Percentiles rank a stretch among this genome's conserved stretches.
Evolutionary conservation across 192 early-diverging fungal genomes (phyloP).

Genomic region (Gorgonomyces haynaldii): DNA sequence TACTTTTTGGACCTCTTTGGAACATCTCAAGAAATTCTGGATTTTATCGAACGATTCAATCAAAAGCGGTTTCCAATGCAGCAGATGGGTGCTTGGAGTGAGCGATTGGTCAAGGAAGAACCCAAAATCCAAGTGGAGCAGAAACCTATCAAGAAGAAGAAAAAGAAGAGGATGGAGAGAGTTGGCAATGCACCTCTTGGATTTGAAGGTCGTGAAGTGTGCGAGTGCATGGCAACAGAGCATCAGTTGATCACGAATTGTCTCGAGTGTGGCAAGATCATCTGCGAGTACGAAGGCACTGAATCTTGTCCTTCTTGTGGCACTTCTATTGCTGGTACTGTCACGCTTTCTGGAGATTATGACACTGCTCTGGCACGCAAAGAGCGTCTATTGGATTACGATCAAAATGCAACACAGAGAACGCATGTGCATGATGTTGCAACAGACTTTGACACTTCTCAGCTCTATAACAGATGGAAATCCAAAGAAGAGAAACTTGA

Average conservation of each 20-base stretch:
- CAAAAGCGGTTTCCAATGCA: no score
- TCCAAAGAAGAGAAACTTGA: not conserved
- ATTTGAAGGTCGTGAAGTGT: not conserved
- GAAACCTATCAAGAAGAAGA: not conserved
- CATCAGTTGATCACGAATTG: conserved; percentile 2
- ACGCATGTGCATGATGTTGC: not conserved
- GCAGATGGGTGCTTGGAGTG: no score
- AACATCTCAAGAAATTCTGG: no score
- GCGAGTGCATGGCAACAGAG: conserved; percentile 5
- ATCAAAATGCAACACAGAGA: conserved; percentile 1
- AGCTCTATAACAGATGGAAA: not conserved
- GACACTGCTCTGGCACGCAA: not conserved
- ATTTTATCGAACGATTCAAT: no score
- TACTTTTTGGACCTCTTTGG: no score
- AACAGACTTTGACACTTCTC: conserved; percentile 1
- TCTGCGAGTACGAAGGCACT: conserved; percentile 2
- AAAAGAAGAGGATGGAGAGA: not conserved
- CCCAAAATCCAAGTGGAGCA: no score
- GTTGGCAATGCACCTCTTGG: conserved; percentile 1
- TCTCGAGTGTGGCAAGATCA: conserved; percentile 3
- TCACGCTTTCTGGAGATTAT: not conserved
- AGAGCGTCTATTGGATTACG: conserved; percentile 1
- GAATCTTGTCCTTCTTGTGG: not conserved
- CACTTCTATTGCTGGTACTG: not conserved
- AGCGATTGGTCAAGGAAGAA: no score